Conservation (phyloP, 1,139 yeast genomes). For the Saccharomyces hybrid region DNA sequence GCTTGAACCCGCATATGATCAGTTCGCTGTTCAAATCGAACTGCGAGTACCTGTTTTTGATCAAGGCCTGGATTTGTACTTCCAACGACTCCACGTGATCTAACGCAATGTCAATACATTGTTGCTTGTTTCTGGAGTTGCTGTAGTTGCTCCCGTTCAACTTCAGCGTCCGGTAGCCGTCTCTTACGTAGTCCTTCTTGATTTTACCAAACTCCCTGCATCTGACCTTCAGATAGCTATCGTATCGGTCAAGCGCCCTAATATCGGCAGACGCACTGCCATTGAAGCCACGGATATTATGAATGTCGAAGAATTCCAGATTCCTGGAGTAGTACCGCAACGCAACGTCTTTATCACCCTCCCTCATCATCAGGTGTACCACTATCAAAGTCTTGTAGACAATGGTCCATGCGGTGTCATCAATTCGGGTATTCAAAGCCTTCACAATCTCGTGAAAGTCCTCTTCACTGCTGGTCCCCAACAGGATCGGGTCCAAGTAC, state of each 20-base stretch:
- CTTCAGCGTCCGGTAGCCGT: conserved; percentile 47
- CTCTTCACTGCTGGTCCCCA: conserved; percentile 61
- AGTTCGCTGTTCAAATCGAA: conserved; percentile 67
- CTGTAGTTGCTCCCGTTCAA: conserved; percentile 19
- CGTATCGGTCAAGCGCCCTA: conserved; percentile 57
- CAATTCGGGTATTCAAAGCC: conserved; percentile 53
- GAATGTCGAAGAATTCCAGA: conserved; percentile 46
- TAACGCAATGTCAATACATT: conserved; percentile 29
- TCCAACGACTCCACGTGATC: conserved; percentile 76
- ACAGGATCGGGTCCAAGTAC: conserved; percentile 82
- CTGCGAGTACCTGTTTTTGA: conserved; percentile 69
- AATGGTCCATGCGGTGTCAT: conserved; percentile 83
- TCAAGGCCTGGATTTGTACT: conserved; percentile 64
- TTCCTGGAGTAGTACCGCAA: conserved; percentile 56
- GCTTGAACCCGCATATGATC: conserved; percentile 70
- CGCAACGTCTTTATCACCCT: conserved; percentile 43
- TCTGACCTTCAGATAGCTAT: conserved; percentile 60
- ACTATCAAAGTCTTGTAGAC: conserved; percentile 81
- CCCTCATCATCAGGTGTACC: conserved; percentile 82
- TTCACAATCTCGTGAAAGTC: conserved; percentile 67
- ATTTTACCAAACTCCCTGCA: conserved; percentile 62
- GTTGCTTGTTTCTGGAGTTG: neutral
- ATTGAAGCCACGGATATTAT: conserved; percentile 25
- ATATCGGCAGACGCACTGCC: conserved; percentile 43
- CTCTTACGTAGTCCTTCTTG: conserved; percentile 71